These are phyloP conservation scores for Malassezia psittaci DNA, from an alignment of 1,284 basidiomycete species.

Conservation along the genomic window DNA sequence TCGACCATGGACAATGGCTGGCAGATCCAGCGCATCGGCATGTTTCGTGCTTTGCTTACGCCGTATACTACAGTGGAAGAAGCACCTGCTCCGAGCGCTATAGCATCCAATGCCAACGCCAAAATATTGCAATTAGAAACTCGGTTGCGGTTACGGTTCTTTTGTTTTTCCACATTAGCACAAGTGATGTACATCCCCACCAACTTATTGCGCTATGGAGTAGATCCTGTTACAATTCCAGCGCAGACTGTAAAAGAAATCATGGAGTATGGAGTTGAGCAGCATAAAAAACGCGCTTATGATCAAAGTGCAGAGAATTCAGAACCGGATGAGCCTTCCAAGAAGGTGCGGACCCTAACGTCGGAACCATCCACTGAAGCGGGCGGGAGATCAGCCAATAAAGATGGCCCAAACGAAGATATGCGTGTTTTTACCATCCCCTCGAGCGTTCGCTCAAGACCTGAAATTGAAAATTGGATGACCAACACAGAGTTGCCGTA, in stretches of 20 bases:
- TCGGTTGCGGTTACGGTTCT: constrained; percentile 10
- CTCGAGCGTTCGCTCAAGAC: background rate
- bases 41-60: constrained; percentile 8
- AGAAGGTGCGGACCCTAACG: too few relatives aligned
- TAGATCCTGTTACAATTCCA: background rate
- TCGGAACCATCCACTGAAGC: too few relatives aligned
- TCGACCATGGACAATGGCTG: constrained; percentile 18
- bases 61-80: constrained; percentile 10
- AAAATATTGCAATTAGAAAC: constrained; percentile 6
- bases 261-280: constrained; percentile 7
- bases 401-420: background rate
- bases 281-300: background rate
- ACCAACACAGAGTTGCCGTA: background rate
- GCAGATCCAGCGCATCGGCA: constrained; percentile 16
- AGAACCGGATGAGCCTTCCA: too few relatives aligned
- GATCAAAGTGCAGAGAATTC: too few relatives aligned
- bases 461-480: background rate
- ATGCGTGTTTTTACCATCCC: background rate
- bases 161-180: constrained; percentile 6
- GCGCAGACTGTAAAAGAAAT: constrained; percentile 4
- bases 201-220: background rate
- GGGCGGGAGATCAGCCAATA: too few relatives aligned
- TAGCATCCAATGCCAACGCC: background rate
- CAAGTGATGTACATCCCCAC: constrained; percentile 7
- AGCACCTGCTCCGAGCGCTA: background rate